Evolutionary conservation across 768 basidiomycete species (phyloP), one percentile per base, ranked within the genome.

Genomic region (Rhizopogon vesiculosus): DNA sequence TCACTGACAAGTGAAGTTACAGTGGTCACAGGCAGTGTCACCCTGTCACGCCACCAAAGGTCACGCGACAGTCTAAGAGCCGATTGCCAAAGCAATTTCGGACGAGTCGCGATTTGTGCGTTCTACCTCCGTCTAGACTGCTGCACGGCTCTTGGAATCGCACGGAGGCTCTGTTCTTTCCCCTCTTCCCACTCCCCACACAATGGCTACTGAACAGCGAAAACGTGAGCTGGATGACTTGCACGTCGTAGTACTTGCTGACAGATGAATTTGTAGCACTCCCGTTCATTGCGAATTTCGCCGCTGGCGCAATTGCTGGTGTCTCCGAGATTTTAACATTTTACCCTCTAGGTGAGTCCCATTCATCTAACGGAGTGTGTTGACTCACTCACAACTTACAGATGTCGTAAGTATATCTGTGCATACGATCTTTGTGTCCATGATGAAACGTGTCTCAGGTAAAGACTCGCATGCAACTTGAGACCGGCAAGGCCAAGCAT

Each of bases 381-480:
- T 7, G 29, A 25, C 29, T 59, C 43, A 55, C 45, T 12, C 42
- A n/a, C 60, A n/a, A 13, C n/a, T 18, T 35, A 42, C 70, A 89
- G 93, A 96, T 91, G 93, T 96, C 65, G 91, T 93, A 73, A 64
- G 91, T 83, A 29, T 16, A 29, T 8, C 8, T 5, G 4, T 56
- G 10, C 12, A 7, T 48, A 54, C 31, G 28, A 46, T 43, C 42
- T 25, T 46, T 51, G 39, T 53, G 42, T 43, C 7, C 28, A 13
- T 19, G 42, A 56, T 50, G 59, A 42, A 55, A 57, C 16, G 56
- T 59, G 43, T 40, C 56, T 43, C 66, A 93, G 91, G 93, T 98
- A 68, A 98, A 99, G 76, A 99, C 97, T 19, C 91, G 97, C 28
- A 95, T 98, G 86, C 97, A 99, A 69, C 79, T 99, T n/a, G 89